Base-by-base conservation (phyloP, 2,329 filamentous ascomycete genomes). In the Beauveria bassiana region DNA sequence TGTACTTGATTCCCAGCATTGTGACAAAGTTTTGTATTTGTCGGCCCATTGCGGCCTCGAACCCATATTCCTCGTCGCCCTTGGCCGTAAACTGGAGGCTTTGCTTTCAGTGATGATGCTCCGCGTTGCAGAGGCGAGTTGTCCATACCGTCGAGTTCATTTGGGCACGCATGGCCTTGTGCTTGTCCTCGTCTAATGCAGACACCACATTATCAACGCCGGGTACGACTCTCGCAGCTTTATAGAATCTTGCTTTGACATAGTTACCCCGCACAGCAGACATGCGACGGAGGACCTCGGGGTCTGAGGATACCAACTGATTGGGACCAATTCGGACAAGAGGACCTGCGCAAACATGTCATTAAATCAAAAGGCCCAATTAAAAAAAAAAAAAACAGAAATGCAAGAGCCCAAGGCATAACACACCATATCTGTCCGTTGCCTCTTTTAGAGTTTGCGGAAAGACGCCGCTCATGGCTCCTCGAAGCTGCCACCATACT, bases 191-290 rank as follows among this genome's bases (percentile, higher is more conserved):
- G 61, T 85, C 74, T 47, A 77, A 73, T 43, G 77, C 72, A 0
- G 79, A 81, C 42, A 84, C 77, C 6, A 86, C 74, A 62, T 81
- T 83, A 64, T 84, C 79, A 28, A 77, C 72, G n/a, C 79, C 75
- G 0, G 81, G 79, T 62, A 86, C 78, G 63, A 87, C 74, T 16
- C 78, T 75, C 61, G 80, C 74, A 5, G 75, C 77, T 61, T 76
- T 71, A 66, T 83, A 83, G 74, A 79, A 83, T 1, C 64, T 65
- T 0, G 72, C 72, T 1, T 75, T 73, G 2, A 64, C 68, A 62
- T 78, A 79, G 6, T 63, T 61, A 28, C 72, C 74, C 14, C 75
- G 71, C 2, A 73, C 75, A 1, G 68, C 69, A 7, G 70, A 72
- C 67, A 78, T 75, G 24, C 66, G 70, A 24, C 73, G 72, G 12